Percentiles rank a stretch among this genome's conserved stretches.
Conservation (phyloP, 805 yeast genomes). For the Suhomyces pyralidae region DNA sequence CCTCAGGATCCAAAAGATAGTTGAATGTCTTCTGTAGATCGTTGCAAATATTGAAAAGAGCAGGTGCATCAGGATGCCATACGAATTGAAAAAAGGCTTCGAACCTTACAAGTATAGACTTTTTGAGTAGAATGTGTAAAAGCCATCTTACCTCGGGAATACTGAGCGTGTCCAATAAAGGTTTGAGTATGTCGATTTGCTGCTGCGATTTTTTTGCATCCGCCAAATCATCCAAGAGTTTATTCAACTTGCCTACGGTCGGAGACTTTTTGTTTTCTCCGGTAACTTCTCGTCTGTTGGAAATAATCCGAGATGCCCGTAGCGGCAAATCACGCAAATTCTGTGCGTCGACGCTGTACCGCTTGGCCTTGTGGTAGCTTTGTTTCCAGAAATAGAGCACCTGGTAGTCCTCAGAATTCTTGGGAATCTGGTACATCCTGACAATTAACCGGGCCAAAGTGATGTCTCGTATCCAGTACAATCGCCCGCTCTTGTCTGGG, state of each 20-base stretch:
- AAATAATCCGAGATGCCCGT: constrained; percentile 50
- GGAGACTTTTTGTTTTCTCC: not conserved
- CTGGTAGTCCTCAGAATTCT: constrained; percentile 57
- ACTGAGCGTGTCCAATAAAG: constrained; percentile 52
- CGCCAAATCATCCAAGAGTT: constrained; percentile 26
- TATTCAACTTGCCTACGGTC: constrained; percentile 31
- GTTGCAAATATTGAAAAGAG: constrained; percentile 61
- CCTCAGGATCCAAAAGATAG: constrained; percentile 49
- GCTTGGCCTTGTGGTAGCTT: constrained; percentile 29
- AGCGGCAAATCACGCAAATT: constrained; percentile 42
- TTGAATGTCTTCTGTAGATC: constrained; percentile 58
- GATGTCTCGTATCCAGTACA: constrained; percentile 62
- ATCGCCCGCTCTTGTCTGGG: constrained; percentile 62
- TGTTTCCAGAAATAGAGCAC: constrained; percentile 37
- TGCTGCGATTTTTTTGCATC: constrained; percentile 25
- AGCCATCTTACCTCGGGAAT: constrained; percentile 66
- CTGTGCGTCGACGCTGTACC: constrained; percentile 43
- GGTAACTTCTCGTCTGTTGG: constrained; percentile 38
- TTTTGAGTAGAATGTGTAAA: constrained; percentile 61
- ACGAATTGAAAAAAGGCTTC: constrained; percentile 54
- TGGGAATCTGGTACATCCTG: constrained; percentile 55
- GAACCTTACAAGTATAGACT: constrained; percentile 56
- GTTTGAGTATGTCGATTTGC: constrained; percentile 44
- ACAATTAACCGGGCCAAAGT: constrained; percentile 49
- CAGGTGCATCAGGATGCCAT: constrained; percentile 81